These are phyloP conservation scores for Emmonsia crescens DNA, from an alignment of 2,329 filamentous ascomycete genomes.

Conservation along the genomic window DNA sequence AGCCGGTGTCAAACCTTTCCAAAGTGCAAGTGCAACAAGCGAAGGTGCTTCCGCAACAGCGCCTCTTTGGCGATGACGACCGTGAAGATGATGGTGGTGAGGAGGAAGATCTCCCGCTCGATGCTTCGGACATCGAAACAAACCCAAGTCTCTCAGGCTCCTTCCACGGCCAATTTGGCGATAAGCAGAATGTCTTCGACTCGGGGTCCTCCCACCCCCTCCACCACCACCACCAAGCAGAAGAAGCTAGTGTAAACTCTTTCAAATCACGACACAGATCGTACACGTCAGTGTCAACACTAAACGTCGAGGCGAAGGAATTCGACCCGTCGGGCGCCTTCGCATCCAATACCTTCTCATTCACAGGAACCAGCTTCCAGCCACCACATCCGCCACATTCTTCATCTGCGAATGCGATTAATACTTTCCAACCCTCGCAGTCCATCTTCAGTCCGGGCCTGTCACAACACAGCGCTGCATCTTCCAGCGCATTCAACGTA, in stretches of 20 bases:
- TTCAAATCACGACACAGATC: slow-evolving; percentile 49
- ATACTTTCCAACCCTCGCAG: slow-evolving; percentile 31
- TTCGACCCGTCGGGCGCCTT: slow-evolving; percentile 55
- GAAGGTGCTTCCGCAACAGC: slow-evolving; percentile 20
- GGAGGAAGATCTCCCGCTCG: slow-evolving; percentile 26
- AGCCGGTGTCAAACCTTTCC: slow-evolving; percentile 11
- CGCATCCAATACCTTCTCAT: slow-evolving; percentile 35
- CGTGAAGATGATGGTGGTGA: slow-evolving; percentile 17
- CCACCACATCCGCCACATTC: slow-evolving; percentile 15
- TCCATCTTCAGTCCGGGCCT: slow-evolving; percentile 22
- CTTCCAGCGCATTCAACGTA: slow-evolving; percentile 51
- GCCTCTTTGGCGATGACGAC: slow-evolving; percentile 23
- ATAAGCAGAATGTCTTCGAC: slow-evolving; percentile 19
- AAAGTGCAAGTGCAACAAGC: neutral
- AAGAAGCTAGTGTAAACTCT: slow-evolving; percentile 23
- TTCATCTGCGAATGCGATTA: slow-evolving; percentile 13
- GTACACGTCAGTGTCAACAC: slow-evolving; percentile 60
- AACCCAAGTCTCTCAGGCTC: slow-evolving; percentile 64
- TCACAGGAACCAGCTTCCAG: slow-evolving; percentile 34
- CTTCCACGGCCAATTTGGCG: slow-evolving; percentile 40
- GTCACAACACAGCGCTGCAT: slow-evolving; percentile 20
- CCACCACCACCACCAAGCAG: slow-evolving; percentile 29
- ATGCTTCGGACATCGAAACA: slow-evolving; percentile 58
- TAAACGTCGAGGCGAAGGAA: slow-evolving; percentile 82
- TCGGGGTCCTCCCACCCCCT: too few species aligned